Percentiles rank a stretch among this genome's conserved stretches.
These are phyloP conservation scores for Chalciporus chontae DNA, from an alignment of 768 basidiomycete species.

Conservation along the genomic window DNA sequence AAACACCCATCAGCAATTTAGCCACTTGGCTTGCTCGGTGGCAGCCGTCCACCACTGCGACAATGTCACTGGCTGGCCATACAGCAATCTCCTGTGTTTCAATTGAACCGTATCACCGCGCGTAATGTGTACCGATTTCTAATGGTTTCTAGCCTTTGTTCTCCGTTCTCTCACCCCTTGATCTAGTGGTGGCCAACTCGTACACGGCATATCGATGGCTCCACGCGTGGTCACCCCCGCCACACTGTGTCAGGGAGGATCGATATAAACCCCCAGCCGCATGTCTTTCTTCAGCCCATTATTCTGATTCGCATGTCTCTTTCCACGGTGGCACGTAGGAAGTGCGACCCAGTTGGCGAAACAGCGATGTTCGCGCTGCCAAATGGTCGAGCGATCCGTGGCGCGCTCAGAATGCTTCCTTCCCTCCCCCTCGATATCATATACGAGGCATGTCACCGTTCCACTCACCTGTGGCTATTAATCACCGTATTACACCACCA, in stretches of 20 bases:
- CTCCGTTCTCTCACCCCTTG: too few relatives aligned
- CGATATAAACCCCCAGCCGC: background rate
- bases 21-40: too few relatives aligned
- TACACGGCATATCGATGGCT: background rate
- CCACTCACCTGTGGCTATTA: background rate
- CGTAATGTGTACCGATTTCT: too few relatives aligned
- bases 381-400: conserved; percentile 12
- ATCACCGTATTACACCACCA: conserved; percentile 13
- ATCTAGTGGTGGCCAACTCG: too few relatives aligned
- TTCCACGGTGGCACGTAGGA: background rate
- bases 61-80: background rate
- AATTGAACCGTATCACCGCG: too few relatives aligned
- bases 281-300: background rate
- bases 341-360: background rate
- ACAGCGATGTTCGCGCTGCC: background rate
- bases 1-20: too few relatives aligned
- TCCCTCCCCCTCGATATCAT: conserved; percentile 31
- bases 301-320: conserved; percentile 6
- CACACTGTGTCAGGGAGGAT: background rate
- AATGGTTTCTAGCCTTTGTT: too few relatives aligned
- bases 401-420: conserved; percentile 30
- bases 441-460: conserved; percentile 19
- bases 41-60: too few relatives aligned
- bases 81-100: background rate
- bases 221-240: background rate